Conservation (phyloP, 2,329 filamentous ascomycete genomes). For the Xylaria sp. region DNA sequence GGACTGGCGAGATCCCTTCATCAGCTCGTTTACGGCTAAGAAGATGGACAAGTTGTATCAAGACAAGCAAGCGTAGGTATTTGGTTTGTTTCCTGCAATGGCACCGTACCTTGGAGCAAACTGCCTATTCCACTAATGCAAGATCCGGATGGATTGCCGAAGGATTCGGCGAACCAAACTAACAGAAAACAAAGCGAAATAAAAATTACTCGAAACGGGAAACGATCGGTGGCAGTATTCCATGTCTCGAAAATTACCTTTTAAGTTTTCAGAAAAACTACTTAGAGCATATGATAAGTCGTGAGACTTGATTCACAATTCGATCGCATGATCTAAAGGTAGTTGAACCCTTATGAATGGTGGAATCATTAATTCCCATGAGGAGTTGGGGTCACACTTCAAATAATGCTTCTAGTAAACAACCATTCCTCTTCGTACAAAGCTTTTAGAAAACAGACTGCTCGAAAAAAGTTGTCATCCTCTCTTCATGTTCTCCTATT, state of each 20-base stretch:
- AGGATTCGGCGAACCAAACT: background rate
- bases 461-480: no score
- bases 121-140: background rate
- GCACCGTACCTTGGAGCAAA: constrained; percentile 13
- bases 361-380: background rate
- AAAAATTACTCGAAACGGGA: constrained; percentile 23
- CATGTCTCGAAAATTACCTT: background rate
- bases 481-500: no score
- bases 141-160: constrained; percentile 6
- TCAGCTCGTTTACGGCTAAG: background rate
- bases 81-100: background rate
- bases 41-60: background rate
- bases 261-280: background rate
- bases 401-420: no score
- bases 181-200: background rate
- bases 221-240: constrained; percentile 8
- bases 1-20: background rate
- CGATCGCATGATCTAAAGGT: no score
- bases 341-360: background rate
- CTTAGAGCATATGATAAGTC: background rate
- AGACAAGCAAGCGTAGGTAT: background rate
- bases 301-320: background rate
- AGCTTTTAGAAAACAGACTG: no score
- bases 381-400: background rate
- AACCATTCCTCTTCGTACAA: no score